Conservation (phyloP, 257 asterid genomes). For the Capsicum baccatum region DNA sequence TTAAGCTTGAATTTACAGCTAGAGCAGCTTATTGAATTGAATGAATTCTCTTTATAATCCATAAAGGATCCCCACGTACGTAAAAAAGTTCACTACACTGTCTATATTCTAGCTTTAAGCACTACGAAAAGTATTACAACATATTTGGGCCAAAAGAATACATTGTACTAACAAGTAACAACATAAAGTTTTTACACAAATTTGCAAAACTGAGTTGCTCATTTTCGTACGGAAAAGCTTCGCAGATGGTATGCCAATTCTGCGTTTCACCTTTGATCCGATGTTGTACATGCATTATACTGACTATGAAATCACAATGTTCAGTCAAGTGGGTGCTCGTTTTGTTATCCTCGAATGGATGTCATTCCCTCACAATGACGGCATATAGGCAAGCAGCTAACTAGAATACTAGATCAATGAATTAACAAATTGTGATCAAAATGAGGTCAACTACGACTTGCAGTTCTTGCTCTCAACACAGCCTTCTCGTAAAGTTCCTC, state of each 20-base stretch:
- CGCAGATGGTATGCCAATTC: background rate
- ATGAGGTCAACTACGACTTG: conserved; percentile 40
- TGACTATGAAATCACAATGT: background rate
- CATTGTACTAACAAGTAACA: background rate
- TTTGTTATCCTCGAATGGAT: background rate
- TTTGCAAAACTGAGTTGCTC: background rate
- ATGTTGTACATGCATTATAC: background rate
- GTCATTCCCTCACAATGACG: conserved; percentile 3
- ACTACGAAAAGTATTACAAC: background rate
- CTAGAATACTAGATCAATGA: conserved; percentile 26
- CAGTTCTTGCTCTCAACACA: conserved; percentile 64
- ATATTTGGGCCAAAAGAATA: background rate
- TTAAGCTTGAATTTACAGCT: background rate
- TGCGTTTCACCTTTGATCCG: background rate
- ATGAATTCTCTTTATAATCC: background rate
- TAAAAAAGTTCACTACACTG: conserved; percentile 1
- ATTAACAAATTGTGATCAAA: background rate
- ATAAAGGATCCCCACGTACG: background rate
- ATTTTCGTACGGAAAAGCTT: background rate
- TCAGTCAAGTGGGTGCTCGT: background rate
- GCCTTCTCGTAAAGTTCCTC: conserved; percentile 84
- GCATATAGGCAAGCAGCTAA: background rate
- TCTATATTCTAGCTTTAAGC: background rate
- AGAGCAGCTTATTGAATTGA: background rate
- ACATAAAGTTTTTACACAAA: background rate